Conservation (phyloP, 1,139 yeast species). For the Yamadazyma spencermartinsiae region DNA sequence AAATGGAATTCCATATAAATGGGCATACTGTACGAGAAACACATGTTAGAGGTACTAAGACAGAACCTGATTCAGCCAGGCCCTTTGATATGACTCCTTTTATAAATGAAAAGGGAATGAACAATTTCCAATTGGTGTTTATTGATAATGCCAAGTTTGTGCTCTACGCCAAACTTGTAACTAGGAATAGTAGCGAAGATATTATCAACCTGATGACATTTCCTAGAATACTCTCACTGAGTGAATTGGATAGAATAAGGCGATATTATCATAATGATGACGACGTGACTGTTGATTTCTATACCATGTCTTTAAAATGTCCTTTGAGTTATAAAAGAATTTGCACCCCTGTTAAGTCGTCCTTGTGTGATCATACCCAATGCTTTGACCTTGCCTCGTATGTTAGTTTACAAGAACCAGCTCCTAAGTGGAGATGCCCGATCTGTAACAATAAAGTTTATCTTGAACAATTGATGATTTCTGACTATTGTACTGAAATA, state of each 20-base stretch:
- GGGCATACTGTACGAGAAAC: slow-evolving; percentile 40
- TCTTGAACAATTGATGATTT: slow-evolving; percentile 55
- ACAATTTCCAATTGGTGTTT: slow-evolving; percentile 51
- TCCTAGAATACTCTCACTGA: too few species aligned
- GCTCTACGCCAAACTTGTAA: slow-evolving; percentile 55
- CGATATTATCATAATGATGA: slow-evolving; percentile 43
- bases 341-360: slow-evolving; percentile 59
- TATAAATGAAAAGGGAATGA: slow-evolving; percentile 31
- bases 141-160: slow-evolving; percentile 50
- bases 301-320: slow-evolving; percentile 59
- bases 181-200: too few species aligned
- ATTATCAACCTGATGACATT: too few species aligned
- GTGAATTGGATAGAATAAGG: slow-evolving; percentile 32
- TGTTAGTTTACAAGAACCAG: slow-evolving; percentile 57
- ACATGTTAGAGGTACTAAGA: slow-evolving; percentile 56
- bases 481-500: slow-evolving; percentile 60
- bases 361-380: slow-evolving; percentile 63
- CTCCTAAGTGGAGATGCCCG: slow-evolving; percentile 72
- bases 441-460: slow-evolving; percentile 50
- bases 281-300: slow-evolving; percentile 56
- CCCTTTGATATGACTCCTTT: slow-evolving; percentile 63
- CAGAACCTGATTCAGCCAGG: slow-evolving; percentile 60
- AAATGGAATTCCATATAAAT: slow-evolving; percentile 57
- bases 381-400: slow-evolving; percentile 70
- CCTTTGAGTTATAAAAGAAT: slow-evolving; percentile 66